Evolutionary conservation across 2,329 filamentous ascomycete species (phyloP).

Genomic region (Canariomyces notabilis): DNA sequence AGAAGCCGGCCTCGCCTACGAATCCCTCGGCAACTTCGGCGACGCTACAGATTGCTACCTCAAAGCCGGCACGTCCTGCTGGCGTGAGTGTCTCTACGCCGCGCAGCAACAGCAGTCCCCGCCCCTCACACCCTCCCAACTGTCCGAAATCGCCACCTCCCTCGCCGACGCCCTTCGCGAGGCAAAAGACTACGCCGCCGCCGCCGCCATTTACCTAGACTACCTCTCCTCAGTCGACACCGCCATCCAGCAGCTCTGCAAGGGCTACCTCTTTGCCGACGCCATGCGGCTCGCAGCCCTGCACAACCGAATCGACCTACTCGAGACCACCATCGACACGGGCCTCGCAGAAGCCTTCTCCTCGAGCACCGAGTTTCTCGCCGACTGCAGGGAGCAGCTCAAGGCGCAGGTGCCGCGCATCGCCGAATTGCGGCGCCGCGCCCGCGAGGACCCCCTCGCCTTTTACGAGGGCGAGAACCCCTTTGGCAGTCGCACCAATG

Average conservation of each 20-base stretch:
- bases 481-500: conserved; percentile 15
- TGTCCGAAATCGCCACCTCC: conserved; percentile 63
- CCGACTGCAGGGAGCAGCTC: conserved; percentile 86
- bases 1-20: conserved; percentile 86
- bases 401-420: conserved; percentile 81
- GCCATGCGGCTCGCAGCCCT: conserved; percentile 73
- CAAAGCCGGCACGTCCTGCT: conserved; percentile 67
- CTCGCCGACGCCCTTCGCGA: conserved; percentile 78
- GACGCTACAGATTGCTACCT: conserved; percentile 80
- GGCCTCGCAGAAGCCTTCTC: conserved; percentile 77
- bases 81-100: conserved; percentile 84
- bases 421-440: conserved; percentile 73
- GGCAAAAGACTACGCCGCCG: conserved; percentile 74
- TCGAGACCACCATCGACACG: conserved; percentile 65
- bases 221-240: conserved; percentile 68
- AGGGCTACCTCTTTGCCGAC: conserved; percentile 80
- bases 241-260: conserved; percentile 75
- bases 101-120: conserved; percentile 60
- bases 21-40: conserved; percentile 70
- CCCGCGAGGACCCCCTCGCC: conserved; percentile 75
- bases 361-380: conserved; percentile 81
- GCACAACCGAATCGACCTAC: conserved; percentile 54
- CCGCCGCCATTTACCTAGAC: conserved; percentile 74
- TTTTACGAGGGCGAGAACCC: conserved; percentile 76
- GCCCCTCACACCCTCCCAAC: conserved; percentile 53